A percentile compares a stretch with the other conserved stretches of the same genome.
Evolutionary conservation across 768 basidiomycete genomes (phyloP).

Genomic region (Exidia glandulosa): DNA sequence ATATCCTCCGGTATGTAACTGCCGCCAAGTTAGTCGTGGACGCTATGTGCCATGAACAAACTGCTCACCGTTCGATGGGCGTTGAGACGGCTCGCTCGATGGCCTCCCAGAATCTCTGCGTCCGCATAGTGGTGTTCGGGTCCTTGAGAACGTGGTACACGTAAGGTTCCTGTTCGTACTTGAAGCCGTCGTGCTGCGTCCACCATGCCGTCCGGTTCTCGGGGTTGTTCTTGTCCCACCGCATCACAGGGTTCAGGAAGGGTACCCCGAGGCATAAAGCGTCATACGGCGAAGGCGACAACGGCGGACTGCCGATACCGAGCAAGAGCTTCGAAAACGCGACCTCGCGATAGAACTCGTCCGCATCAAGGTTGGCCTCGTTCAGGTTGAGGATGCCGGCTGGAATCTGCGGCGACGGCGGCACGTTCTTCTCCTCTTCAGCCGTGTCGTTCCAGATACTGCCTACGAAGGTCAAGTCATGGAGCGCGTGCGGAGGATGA

Average conservation of each 20-base stretch:
- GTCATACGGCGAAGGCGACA: slow-evolving; percentile 9
- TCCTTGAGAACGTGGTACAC: slow-evolving; percentile 13
- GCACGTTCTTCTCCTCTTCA: not conserved
- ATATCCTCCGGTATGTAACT: not conserved
- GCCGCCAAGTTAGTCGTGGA: not conserved
- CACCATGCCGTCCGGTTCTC: slow-evolving; percentile 13
- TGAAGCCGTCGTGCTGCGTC: slow-evolving; percentile 15
- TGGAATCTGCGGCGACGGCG: not conserved
- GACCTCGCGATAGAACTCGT: not conserved
- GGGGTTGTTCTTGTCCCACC: slow-evolving; percentile 12
- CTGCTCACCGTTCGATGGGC: not conserved
- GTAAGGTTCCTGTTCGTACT: slow-evolving; percentile 11
- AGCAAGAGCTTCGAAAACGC: not conserved
- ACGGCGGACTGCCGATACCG: slow-evolving; percentile 5
- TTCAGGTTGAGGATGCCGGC: not conserved
- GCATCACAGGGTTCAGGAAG: slow-evolving; percentile 18
- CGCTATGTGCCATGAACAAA: too few relatives aligned
- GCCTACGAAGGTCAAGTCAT: not conserved
- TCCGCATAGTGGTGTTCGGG: not conserved
- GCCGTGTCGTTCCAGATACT: not conserved
- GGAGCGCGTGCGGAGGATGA: not conserved
- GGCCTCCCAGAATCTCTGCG: not conserved
- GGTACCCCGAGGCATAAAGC: slow-evolving; percentile 14
- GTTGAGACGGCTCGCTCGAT: slow-evolving; percentile 2
- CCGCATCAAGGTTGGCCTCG: not conserved